These are phyloP conservation scores for Trichoderma atroviride DNA, from an alignment of 2,329 filamentous ascomycete species.

Conservation along the genomic window DNA sequence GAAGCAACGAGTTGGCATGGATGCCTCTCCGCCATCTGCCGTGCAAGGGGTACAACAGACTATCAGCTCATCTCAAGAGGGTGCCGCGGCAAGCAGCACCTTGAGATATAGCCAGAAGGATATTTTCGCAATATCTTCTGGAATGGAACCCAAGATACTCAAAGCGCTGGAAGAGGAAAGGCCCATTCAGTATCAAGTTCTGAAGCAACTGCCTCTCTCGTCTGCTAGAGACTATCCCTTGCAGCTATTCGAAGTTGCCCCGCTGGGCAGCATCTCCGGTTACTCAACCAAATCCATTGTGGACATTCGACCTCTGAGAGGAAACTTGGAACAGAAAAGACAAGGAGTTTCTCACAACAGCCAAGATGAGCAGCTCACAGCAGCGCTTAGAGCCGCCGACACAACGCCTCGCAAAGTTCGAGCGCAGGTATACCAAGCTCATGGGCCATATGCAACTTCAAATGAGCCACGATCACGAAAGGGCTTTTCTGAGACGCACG, in stretches of 20 bases:
- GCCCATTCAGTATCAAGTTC: constrained; percentile 3
- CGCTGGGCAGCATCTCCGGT: background rate
- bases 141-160: background rate
- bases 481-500: background rate
- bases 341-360: background rate
- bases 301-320: constrained; percentile 11
- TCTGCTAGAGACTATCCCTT: constrained; percentile 9
- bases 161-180: background rate
- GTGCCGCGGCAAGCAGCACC: background rate
- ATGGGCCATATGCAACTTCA: background rate
- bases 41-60: background rate
- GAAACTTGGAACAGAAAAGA: background rate
- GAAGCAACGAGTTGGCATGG: background rate
- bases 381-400: constrained; percentile 24
- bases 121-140: background rate
- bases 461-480: background rate
- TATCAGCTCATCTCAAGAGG: background rate
- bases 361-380: constrained; percentile 26
- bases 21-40: background rate
- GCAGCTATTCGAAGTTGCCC: constrained; percentile 18
- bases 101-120: background rate
- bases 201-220: constrained; percentile 15
- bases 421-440: background rate
- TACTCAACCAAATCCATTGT: constrained; percentile 1
- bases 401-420: constrained; percentile 20